Evolutionary conservation across 2,329 filamentous ascomycete genomes (phyloP).

Genomic region (Cyphellophora attinorum): DNA sequence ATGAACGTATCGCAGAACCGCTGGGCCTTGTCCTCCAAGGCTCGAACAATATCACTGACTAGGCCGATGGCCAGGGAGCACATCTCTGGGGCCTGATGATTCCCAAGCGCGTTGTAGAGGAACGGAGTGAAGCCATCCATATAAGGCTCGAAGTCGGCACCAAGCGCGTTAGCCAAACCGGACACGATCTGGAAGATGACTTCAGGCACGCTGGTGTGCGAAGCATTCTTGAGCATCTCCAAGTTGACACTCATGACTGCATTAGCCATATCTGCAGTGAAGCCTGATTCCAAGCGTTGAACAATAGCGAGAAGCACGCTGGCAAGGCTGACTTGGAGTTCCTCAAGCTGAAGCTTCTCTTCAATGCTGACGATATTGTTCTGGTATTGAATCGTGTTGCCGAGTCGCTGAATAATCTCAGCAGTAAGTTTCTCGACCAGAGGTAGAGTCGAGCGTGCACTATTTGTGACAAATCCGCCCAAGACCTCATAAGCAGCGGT

Average conservation of each 20-base stretch:
- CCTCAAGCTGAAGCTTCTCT: slow-evolving; percentile 88
- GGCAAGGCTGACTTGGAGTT: slow-evolving; percentile 93
- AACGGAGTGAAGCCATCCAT: slow-evolving; percentile 93
- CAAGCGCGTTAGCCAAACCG: slow-evolving; percentile 80
- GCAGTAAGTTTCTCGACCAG: slow-evolving; percentile 75
- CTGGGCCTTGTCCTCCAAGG: slow-evolving; percentile 79
- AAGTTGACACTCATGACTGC: slow-evolving; percentile 87
- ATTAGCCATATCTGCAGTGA: slow-evolving; percentile 71
- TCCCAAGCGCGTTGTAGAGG: slow-evolving; percentile 86
- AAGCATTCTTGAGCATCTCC: slow-evolving; percentile 64
- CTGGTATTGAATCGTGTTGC: slow-evolving; percentile 82
- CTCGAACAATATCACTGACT: slow-evolving; percentile 91
- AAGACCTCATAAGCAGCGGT: slow-evolving; percentile 96
- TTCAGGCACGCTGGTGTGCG: slow-evolving; percentile 90
- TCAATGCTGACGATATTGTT: slow-evolving; percentile 92
- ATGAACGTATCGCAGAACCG: slow-evolving; percentile 96
- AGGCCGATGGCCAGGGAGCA: slow-evolving; percentile 97
- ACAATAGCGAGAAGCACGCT: slow-evolving; percentile 89
- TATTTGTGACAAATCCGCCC: slow-evolving; percentile 85
- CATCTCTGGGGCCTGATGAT: slow-evolving; percentile 87
- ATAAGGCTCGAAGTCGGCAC: slow-evolving; percentile 91
- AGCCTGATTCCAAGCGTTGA: slow-evolving; percentile 80
- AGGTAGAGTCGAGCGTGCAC: slow-evolving; percentile 73
- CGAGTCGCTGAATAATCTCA: slow-evolving; percentile 81
- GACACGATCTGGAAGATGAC: slow-evolving; percentile 87